These are phyloP conservation scores for Suhomyces wounanorum DNA, from an alignment of 1,139 yeast species.

Conservation along the genomic window DNA sequence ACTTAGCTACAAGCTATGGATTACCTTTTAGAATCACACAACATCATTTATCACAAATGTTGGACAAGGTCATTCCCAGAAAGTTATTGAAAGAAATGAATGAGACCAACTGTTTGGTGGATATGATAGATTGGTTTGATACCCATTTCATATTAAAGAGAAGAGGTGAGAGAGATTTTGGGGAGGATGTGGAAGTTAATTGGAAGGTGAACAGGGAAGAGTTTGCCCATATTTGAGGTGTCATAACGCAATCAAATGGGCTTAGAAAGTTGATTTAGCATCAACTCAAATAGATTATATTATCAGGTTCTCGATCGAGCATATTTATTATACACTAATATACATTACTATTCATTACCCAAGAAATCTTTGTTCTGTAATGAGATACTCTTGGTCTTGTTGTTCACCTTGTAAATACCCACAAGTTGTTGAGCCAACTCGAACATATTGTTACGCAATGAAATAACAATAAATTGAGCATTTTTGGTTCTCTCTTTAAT, in stretches of 20 bases:
- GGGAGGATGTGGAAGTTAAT: constrained; percentile 55
- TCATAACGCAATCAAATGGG: no score
- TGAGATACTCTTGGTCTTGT: constrained; percentile 86
- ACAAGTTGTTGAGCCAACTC: constrained; percentile 92
- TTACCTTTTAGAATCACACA: constrained; percentile 81
- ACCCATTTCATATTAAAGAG: constrained; percentile 63
- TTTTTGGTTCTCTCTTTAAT: constrained; percentile 93
- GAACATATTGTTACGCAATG: constrained; percentile 95
- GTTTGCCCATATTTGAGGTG: constrained; percentile 7
- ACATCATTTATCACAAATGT: constrained; percentile 88
- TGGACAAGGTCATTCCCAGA: constrained; percentile 61
- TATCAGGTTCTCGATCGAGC: background rate
- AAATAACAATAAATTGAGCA: constrained; percentile 95
- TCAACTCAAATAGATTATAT: background rate
- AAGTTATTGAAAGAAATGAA: constrained; percentile 64
- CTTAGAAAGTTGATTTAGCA: background rate
- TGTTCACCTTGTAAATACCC: constrained; percentile 91
- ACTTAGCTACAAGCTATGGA: constrained; percentile 75
- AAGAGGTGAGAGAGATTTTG: constrained; percentile 69
- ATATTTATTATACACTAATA: constrained; percentile 5
- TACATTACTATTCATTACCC: constrained; percentile 13
- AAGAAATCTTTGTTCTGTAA: constrained; percentile 61
- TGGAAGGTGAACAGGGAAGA: constrained; percentile 42
- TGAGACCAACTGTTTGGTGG: constrained; percentile 55
- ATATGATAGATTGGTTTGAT: constrained; percentile 84